Evolutionary conservation across 2,329 filamentous ascomycete species (phyloP).

Genomic region (Plenodomus lindquistii): DNA sequence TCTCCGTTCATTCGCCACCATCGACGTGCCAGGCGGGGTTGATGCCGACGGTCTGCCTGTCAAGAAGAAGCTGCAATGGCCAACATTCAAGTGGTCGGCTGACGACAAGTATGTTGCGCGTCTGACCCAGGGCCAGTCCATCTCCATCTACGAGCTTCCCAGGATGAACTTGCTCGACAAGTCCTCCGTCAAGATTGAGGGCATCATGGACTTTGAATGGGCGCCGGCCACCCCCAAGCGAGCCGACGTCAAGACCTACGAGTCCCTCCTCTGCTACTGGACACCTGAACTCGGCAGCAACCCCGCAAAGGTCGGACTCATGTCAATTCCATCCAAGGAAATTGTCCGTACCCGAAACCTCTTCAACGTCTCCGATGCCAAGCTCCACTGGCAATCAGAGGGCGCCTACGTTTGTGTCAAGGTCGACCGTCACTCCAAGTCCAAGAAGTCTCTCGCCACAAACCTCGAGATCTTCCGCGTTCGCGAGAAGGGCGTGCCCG

Average conservation of each 20-base stretch:
- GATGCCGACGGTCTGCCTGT: constrained; percentile 66
- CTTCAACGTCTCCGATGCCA: constrained; percentile 96
- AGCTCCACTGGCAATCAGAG: constrained; percentile 98
- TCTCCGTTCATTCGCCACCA: constrained; percentile 88
- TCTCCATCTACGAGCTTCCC: constrained; percentile 88
- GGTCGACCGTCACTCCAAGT: constrained; percentile 98
- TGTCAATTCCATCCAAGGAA: constrained; percentile 95
- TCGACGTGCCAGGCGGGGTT: constrained; percentile 71
- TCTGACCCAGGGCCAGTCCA: constrained; percentile 83
- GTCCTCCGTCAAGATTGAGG: constrained; percentile 92
- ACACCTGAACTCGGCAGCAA: constrained; percentile 98
- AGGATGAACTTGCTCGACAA: constrained; percentile 90
- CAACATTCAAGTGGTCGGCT: constrained; percentile 98
- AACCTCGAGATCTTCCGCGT: constrained; percentile 98
- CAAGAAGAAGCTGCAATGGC: constrained; percentile 97
- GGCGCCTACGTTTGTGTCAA: constrained; percentile 95
- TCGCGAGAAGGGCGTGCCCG: constrained; percentile 94
- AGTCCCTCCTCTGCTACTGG: constrained; percentile 98
- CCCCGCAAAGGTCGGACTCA: constrained; percentile 93
- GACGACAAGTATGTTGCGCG: constrained; percentile 97
- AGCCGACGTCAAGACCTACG: constrained; percentile 85
- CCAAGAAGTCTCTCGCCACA: constrained; percentile 95
- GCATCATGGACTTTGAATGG: constrained; percentile 98
- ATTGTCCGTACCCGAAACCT: constrained; percentile 92
- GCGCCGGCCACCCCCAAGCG: constrained; percentile 80